Evolutionary conservation across 2,329 filamentous ascomycete genomes (phyloP).

Genomic region (Cytospora piceicola): DNA sequence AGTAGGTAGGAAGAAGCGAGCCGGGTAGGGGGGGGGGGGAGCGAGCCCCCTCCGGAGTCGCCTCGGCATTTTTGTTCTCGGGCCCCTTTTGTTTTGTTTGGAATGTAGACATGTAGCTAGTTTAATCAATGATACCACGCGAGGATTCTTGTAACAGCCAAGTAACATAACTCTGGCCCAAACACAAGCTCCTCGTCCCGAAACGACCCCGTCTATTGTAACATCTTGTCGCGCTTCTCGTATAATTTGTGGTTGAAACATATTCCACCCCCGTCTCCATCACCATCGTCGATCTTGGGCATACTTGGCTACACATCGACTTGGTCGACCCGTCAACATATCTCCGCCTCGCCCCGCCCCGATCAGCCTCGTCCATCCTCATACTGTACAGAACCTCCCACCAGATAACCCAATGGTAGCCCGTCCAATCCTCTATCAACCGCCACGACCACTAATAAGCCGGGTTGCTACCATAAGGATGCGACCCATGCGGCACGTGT

Average conservation of each 20-base stretch:
- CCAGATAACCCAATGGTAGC: neutral
- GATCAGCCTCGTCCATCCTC: neutral
- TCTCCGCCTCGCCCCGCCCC: no score
- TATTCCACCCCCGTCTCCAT: neutral
- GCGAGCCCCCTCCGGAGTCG: constrained; percentile 23
- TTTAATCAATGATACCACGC: constrained; percentile 23
- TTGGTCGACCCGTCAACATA: neutral
- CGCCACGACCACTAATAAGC: constrained; percentile 9
- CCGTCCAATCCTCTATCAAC: neutral
- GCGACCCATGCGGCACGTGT: constrained; percentile 23
- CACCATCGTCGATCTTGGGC: neutral
- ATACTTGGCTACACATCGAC: neutral
- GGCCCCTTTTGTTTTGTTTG: constrained; percentile 5
- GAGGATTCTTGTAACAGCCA: neutral
- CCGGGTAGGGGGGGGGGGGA: constrained; percentile 46
- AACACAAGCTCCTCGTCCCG: neutral
- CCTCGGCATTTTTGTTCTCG: constrained; percentile 16
- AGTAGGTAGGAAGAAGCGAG: constrained; percentile 35
- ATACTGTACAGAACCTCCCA: neutral
- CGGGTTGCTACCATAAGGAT: constrained; percentile 28
- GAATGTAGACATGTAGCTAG: constrained; percentile 17
- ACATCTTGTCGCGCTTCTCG: neutral
- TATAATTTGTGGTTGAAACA: neutral
- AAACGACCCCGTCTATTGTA: neutral
- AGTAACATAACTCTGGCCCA: neutral